Evolutionary conservation across 176 grass and related monocot species (phyloP).

Genomic region (Zoysia japonica): DNA sequence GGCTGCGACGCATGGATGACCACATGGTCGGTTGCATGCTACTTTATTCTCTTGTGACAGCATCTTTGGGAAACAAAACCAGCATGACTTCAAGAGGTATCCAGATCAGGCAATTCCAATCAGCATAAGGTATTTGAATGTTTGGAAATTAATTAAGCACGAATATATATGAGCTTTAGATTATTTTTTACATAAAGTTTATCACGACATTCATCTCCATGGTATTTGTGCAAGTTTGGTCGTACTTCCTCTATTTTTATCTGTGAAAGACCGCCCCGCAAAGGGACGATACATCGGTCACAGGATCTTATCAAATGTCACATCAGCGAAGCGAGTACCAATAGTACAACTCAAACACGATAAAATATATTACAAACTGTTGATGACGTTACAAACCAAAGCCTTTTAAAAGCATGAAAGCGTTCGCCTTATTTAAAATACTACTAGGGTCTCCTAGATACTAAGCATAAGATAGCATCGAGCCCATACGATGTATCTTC

Average conservation of each 20-base stretch:
- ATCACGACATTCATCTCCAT: neutral
- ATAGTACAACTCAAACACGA: no score
- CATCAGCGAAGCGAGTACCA: no score
- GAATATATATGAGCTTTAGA: neutral
- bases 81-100: conserved; percentile 17
- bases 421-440: no score
- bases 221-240: neutral
- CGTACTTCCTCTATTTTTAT: neutral
- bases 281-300: no score
- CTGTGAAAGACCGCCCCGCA: no score
- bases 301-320: no score
- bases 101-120: neutral
- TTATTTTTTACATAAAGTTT: neutral
- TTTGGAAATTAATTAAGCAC: neutral
- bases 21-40: conserved; percentile 26
- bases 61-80: conserved; percentile 50
- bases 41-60: conserved; percentile 39
- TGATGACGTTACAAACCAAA: no score
- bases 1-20: neutral
- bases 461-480: no score
- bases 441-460: no score
- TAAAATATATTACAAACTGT: no score
- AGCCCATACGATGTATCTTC: no score
- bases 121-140: neutral
- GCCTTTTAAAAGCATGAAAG: no score